Evolutionary conservation across 2,329 filamentous ascomycete species (phyloP), one percentile per base, ranked within the genome.

Genomic region (Grosmannia clavigera): DNA sequence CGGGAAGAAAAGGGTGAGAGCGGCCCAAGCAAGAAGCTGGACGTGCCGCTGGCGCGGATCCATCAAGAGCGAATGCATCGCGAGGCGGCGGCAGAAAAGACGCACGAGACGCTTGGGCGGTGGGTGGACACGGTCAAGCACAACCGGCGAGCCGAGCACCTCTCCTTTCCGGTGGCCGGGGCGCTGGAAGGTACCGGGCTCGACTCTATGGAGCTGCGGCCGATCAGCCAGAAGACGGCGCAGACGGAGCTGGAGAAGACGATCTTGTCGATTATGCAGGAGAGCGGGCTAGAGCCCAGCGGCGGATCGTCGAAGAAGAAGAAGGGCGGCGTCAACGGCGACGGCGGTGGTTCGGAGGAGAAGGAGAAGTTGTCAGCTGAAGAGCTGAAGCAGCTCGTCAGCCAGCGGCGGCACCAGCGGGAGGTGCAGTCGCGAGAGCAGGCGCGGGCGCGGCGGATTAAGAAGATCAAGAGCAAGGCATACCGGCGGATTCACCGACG

Each of bases 401-500:
- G 86, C 55, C 84, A 92, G 68, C 81, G 92, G 60, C 85, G 94
- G 14, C 85, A 85, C 70, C 85, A 89, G 64, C 81, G 94, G 65
- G 92, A 97, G 67, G 75, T 96, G 9, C 81, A 92, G 65, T 96
- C 95, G 67, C 82, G 92, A 12, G 92, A 97, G 73, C 87, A 95
- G 68, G 86, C 91, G 52, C 87, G 91, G 60, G 83, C 91, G 9
- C 95, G 92, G 74, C 86, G 94, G 29, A 90, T 99, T 74, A 96
- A 96, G 76, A 97, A 97, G 78, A 99, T 99, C 76, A 99, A 99
- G 79, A 95, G 89, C 70, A 99, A 96, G 72, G 83, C 91, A 0
- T 99, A 95, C 70, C 88, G 92, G 60, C 86, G 92, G 53, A 87
- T 97, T 16, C 92, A 97, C 73, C 85, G 92, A 46, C 96, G 87